Conservation (phyloP, 208 protist species). For the Leishmania gerbilli region DNA sequence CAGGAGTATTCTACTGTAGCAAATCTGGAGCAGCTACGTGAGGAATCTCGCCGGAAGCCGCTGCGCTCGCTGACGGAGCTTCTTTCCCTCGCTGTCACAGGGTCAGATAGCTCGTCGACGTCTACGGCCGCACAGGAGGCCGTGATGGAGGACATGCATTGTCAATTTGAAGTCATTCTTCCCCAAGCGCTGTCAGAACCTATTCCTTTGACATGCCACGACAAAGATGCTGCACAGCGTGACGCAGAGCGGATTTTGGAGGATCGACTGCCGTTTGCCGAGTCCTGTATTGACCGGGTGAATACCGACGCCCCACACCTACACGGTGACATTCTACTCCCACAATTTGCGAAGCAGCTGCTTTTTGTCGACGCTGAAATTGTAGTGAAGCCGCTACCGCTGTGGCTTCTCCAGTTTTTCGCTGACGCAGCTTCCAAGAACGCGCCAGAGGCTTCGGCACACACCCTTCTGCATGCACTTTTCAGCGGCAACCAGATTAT, state of each 20-base stretch:
- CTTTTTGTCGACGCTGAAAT: conserved; percentile 18
- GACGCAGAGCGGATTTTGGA: conserved; percentile 24
- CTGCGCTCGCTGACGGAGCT: conserved; percentile 61
- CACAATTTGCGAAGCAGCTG: conserved; percentile 29
- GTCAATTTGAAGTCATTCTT: conserved; percentile 21
- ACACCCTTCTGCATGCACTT: conserved; percentile 57
- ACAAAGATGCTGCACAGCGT: conserved; percentile 7
- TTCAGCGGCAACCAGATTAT: conserved; percentile 80
- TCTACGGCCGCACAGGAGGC: not conserved
- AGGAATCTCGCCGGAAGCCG: conserved; percentile 57
- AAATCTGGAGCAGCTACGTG: conserved; percentile 63
- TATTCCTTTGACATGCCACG: conserved; percentile 6
- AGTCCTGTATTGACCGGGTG: conserved; percentile 24
- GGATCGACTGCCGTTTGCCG: conserved; percentile 27
- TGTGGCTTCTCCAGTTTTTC: conserved; percentile 66
- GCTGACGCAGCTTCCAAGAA: conserved; percentile 1
- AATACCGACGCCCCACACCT: conserved; percentile 14
- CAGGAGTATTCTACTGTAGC: conserved; percentile 59
- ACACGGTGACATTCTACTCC: conserved; percentile 27
- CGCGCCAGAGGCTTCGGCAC: conserved; percentile 11
- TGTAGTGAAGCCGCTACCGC: conserved; percentile 53
- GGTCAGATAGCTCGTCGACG: not conserved
- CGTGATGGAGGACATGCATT: conserved; percentile 29
- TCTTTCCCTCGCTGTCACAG: conserved; percentile 1
- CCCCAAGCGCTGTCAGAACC: conserved; percentile 16